Conservation (phyloP, 306 rosid genomes). For the Vicia sativa region DNA sequence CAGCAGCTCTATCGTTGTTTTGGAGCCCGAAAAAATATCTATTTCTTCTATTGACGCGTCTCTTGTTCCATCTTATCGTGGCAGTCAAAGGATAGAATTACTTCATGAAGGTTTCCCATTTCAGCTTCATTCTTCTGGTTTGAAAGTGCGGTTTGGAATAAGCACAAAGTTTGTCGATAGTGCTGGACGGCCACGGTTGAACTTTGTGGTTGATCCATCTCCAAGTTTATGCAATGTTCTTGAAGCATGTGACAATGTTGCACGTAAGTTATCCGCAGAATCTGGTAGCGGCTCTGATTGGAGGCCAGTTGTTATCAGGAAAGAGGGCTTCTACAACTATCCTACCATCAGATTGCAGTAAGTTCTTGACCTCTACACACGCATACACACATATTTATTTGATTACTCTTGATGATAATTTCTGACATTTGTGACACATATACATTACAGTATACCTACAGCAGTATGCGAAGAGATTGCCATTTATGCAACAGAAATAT, state of each 20-base stretch:
- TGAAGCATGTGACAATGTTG: conserved; percentile 71
- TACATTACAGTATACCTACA: conserved; percentile 70
- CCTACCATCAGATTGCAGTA: conserved; percentile 90
- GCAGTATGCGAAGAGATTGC: conserved; percentile 53
- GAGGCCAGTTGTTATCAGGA: conserved; percentile 76
- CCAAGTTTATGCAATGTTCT: conserved; percentile 73
- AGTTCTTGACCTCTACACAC: conserved; percentile 45
- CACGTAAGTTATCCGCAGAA: conserved; percentile 53
- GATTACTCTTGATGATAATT: neutral
- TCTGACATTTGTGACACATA: conserved; percentile 32
- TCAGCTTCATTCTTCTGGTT: conserved; percentile 60
- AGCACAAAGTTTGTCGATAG: conserved; percentile 65
- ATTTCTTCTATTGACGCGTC: conserved; percentile 63
- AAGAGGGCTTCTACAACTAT: conserved; percentile 67
- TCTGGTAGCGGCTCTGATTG: conserved; percentile 77
- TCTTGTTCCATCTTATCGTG: conserved; percentile 51
- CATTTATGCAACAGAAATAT: conserved; percentile 78
- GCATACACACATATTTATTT: conserved; percentile 1
- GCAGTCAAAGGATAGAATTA: conserved; percentile 72
- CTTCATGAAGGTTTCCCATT: conserved; percentile 62
- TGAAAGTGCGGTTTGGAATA: conserved; percentile 90
- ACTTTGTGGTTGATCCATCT: conserved; percentile 67
- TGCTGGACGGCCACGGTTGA: conserved; percentile 77
- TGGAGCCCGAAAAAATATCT: conserved; percentile 59
- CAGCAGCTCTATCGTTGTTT: conserved; percentile 42